These are phyloP conservation scores for Neodidymelliopsis sp. DNA, from an alignment of 2,329 filamentous ascomycete species.

Conservation along the genomic window DNA sequence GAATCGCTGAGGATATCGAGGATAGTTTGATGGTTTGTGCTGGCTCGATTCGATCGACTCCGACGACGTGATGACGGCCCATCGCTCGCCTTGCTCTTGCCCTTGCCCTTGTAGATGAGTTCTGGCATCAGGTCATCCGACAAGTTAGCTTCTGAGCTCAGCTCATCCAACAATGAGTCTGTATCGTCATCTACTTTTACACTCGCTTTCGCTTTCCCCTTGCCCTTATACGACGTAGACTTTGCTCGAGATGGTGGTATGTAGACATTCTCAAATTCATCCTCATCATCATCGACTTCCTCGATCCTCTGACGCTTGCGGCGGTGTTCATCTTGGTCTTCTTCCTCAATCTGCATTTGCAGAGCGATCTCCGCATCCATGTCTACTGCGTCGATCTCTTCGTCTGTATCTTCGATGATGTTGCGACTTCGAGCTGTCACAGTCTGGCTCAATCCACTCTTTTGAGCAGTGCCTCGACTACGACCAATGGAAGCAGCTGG, in stretches of 20 bases:
- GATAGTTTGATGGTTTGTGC: slow-evolving; percentile 23
- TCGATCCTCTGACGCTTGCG: slow-evolving; percentile 49
- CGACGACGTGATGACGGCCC: slow-evolving; percentile 17
- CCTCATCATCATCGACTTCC: slow-evolving; percentile 43
- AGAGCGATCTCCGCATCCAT: slow-evolving; percentile 64
- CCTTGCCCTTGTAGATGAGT: slow-evolving; percentile 30
- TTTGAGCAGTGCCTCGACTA: slow-evolving; percentile 32
- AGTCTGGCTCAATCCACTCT: slow-evolving; percentile 31
- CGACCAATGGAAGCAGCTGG: slow-evolving; percentile 54
- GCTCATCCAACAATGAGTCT: slow-evolving; percentile 29
- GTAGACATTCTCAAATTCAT: slow-evolving; percentile 1
- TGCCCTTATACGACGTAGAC: slow-evolving; percentile 27
- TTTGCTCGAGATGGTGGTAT: slow-evolving; percentile 2
- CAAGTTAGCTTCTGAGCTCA: background rate
- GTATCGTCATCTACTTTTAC: slow-evolving; percentile 15
- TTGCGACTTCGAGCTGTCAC: slow-evolving; percentile 28
- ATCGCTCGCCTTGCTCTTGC: slow-evolving; percentile 32
- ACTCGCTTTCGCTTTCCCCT: slow-evolving; percentile 32
- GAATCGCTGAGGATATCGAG: slow-evolving; percentile 30
- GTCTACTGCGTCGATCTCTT: slow-evolving; percentile 45
- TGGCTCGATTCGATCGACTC: slow-evolving; percentile 31
- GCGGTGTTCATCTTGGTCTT: slow-evolving; percentile 53
- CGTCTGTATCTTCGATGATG: slow-evolving; percentile 34
- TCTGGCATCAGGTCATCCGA: slow-evolving; percentile 27
- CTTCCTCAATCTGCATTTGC: slow-evolving; percentile 63